phyloP scores from a whole-genome alignment of 352 stramenopile genomes.

The Globisporangium acanthophoron region DNA sequence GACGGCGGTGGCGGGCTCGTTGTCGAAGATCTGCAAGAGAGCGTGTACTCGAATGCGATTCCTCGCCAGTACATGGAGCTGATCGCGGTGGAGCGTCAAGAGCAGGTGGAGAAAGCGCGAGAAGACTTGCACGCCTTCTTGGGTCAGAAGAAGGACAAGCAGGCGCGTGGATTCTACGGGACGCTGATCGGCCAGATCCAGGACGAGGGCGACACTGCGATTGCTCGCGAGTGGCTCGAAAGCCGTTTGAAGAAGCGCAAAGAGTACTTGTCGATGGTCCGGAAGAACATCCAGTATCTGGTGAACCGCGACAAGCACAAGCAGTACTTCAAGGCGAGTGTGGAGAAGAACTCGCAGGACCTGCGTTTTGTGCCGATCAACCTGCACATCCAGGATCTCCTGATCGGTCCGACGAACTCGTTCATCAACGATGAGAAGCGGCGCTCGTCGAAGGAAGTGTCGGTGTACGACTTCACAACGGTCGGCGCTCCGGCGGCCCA shows the following conservation, averaged over 20 bases:
- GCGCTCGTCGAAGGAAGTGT: constrained; percentile 74
- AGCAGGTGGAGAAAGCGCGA: constrained; percentile 72
- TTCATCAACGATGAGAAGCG: constrained; percentile 84
- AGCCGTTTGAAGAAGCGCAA: constrained; percentile 69
- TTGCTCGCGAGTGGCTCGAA: constrained; percentile 78
- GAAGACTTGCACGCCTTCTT: constrained; percentile 76
- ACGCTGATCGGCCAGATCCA: constrained; percentile 86
- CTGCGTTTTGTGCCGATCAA: constrained; percentile 86
- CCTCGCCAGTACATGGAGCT: constrained; percentile 77
- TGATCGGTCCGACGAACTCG: constrained; percentile 75
- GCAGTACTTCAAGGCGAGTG: constrained; percentile 85
- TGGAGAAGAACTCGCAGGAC: constrained; percentile 80
- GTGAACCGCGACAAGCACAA: constrained; percentile 88
- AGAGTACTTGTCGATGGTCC: constrained; percentile 75
- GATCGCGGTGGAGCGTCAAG: constrained; percentile 68
- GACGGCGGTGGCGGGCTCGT: constrained; percentile 73
- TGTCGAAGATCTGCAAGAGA: constrained; percentile 82
- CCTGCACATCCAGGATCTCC: constrained; percentile 80
- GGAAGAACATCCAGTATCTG: constrained; percentile 82
- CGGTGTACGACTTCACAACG: constrained; percentile 81
- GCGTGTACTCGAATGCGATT: constrained; percentile 70
- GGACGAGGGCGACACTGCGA: constrained; percentile 71
- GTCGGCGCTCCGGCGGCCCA: constrained; percentile 78
- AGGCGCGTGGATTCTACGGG: constrained; percentile 79
- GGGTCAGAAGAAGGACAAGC: constrained; percentile 84